phyloP scores from a whole-genome alignment of 2,329 filamentous ascomycete genomes.

The Phaeosphaeria sp. region DNA sequence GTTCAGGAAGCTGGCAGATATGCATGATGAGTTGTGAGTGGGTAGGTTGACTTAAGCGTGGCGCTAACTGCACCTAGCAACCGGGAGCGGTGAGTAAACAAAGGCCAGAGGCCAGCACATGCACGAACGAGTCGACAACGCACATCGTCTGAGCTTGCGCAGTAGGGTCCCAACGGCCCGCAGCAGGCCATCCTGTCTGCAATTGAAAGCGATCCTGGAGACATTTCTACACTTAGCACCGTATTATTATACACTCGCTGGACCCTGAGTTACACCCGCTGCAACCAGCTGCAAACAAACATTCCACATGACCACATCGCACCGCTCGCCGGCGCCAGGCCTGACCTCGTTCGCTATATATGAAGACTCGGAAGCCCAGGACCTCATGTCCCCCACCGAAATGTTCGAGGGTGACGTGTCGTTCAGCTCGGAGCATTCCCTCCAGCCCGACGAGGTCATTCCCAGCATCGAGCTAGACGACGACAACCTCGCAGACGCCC shows the following conservation, averaged over 20 bases:
- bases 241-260: constrained; percentile 3
- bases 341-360: constrained; percentile 42
- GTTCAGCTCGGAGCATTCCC: constrained; percentile 41
- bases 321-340: constrained; percentile 38
- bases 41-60: background rate
- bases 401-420: constrained; percentile 42
- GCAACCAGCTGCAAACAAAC: constrained; percentile 20
- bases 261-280: constrained; percentile 26
- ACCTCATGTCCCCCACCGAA: constrained; percentile 36
- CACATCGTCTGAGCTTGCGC: constrained; percentile 21
- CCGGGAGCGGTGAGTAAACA: constrained; percentile 16
- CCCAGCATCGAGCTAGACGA: constrained; percentile 39
- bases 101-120: constrained; percentile 19
- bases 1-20: background rate
- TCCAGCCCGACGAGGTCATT: constrained; percentile 36
- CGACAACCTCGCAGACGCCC: constrained; percentile 24
- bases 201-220: constrained; percentile 16
- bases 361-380: constrained; percentile 40
- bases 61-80: constrained; percentile 2
- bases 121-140: constrained; percentile 18
- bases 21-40: background rate
- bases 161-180: constrained; percentile 3
- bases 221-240: no score
- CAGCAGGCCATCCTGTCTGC: constrained; percentile 6
- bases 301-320: constrained; percentile 39